These are phyloP conservation scores for Tetrahymena thermophila DNA, from an alignment of 73 alveolate genomes.

Conservation along the genomic window DNA sequence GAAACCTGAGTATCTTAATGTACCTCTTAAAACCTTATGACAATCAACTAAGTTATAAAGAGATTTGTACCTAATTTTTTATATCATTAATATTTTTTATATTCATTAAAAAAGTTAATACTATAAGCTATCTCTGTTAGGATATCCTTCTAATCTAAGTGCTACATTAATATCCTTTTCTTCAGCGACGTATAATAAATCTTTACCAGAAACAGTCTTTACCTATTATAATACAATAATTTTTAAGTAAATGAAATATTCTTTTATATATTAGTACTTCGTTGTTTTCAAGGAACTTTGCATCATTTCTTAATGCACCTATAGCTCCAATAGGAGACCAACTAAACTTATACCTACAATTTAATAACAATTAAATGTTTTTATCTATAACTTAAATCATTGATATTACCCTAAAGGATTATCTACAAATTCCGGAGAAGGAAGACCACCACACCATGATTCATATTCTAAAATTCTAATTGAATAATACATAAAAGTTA, in stretches of 20 bases:
- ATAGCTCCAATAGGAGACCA: conserved; percentile 85
- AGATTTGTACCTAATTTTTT: conserved; percentile 35
- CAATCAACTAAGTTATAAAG: conserved; percentile 55
- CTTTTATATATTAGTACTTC: background rate
- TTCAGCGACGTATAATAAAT: conserved; percentile 43
- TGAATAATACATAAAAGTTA: background rate
- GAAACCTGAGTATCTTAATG: conserved; percentile 69
- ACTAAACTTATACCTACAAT: conserved; percentile 54
- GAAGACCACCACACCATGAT: conserved; percentile 85
- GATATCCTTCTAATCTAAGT: conserved; percentile 69
- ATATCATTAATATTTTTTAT: background rate
- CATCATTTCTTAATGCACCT: conserved; percentile 58
- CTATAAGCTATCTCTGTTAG: conserved; percentile 69
- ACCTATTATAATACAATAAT: conserved; percentile 12
- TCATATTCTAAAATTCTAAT: conserved; percentile 59
- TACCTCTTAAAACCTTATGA: conserved; percentile 69
- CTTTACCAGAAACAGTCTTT: conserved; percentile 42
- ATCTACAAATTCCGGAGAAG: conserved; percentile 73
- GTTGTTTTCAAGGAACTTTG: conserved; percentile 57
- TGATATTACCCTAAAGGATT: conserved; percentile 58
- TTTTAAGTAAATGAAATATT: background rate
- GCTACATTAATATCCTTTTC: conserved; percentile 56
- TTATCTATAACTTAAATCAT: background rate
- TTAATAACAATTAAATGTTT: background rate
- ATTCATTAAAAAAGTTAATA: background rate